A percentile compares a stretch with the other conserved stretches of the same genome.
These are phyloP conservation scores for Sphagnurus paluster DNA, from an alignment of 1,284 basidiomycete species.

Conservation along the genomic window DNA sequence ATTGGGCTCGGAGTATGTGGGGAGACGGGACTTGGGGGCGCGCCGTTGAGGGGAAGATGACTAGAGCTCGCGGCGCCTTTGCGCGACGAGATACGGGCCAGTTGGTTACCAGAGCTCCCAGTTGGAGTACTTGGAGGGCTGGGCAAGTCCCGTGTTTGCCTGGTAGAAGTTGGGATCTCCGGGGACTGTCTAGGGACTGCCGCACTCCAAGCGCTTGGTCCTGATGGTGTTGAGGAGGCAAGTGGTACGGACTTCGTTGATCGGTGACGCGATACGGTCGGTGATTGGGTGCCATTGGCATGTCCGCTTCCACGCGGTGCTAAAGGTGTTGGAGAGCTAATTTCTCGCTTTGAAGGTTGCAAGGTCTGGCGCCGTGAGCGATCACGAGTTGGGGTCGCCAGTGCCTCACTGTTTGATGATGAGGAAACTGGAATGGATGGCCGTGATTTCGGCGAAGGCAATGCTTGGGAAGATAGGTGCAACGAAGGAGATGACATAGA, in stretches of 20 bases:
- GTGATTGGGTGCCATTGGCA: conserved; percentile 15
- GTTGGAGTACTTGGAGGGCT: conserved; percentile 50
- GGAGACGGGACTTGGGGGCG: conserved; percentile 33
- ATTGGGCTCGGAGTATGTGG: conserved; percentile 42
- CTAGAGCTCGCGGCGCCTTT: conserved; percentile 39
- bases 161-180: conserved; percentile 26
- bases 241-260: conserved; percentile 39
- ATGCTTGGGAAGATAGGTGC: conserved; percentile 54
- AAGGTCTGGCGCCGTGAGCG: conserved; percentile 40
- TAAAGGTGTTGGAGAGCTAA: conserved; percentile 24
- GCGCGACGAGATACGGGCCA: conserved; percentile 35
- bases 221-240: conserved; percentile 24
- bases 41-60: conserved; percentile 38
- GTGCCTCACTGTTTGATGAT: conserved; percentile 40
- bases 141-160: conserved; percentile 35
- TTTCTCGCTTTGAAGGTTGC: conserved; percentile 33
- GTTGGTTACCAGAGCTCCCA: conserved; percentile 42
- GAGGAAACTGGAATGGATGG: conserved; percentile 48
- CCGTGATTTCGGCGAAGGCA: conserved; percentile 52
- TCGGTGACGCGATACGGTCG: conserved; percentile 30
- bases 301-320: conserved; percentile 18
- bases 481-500: conserved; percentile 73
- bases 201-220: conserved; percentile 7
- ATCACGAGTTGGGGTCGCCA: conserved; percentile 44
- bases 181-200: conserved; percentile 11